Conservation (phyloP, 176 grass and related monocot species). For the Bolboschoenus planiculmis region DNA sequence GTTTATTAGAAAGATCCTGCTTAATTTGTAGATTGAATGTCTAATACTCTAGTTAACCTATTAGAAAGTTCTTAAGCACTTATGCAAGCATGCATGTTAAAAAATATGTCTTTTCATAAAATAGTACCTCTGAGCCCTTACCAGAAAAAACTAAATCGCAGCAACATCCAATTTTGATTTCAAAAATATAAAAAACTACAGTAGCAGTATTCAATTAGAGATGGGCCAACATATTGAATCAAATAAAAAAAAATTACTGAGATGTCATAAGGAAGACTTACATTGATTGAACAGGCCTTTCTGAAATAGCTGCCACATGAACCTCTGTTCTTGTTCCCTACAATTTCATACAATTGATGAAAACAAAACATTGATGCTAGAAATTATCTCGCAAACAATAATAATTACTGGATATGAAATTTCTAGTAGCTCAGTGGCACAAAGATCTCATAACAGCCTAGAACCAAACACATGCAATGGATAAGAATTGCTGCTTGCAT, state of each 20-base stretch:
- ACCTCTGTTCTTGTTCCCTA: constrained; percentile 38
- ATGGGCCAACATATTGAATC: background rate
- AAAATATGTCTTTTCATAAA: background rate
- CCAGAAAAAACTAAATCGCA: background rate
- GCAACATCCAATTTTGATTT: background rate
- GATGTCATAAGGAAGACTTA: constrained; percentile 22
- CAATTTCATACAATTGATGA: constrained; percentile 18
- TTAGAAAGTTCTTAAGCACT: background rate
- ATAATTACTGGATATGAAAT: background rate
- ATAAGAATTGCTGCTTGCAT: constrained; percentile 7
- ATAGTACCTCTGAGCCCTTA: background rate
- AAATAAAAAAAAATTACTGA: background rate
- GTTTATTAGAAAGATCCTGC: background rate
- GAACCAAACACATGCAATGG: background rate
- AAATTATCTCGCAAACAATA: background rate
- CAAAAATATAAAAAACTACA: background rate
- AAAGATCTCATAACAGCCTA: background rate
- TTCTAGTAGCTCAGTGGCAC: background rate
- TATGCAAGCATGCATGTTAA: background rate
- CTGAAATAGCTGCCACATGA: constrained; percentile 38
- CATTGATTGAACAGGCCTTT: constrained; percentile 45
- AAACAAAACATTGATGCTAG: background rate
- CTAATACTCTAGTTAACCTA: background rate
- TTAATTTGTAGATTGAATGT: background rate
- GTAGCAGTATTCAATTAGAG: background rate